Conservation (phyloP, 257 asterid species). For the Verbascum thapsus region DNA sequence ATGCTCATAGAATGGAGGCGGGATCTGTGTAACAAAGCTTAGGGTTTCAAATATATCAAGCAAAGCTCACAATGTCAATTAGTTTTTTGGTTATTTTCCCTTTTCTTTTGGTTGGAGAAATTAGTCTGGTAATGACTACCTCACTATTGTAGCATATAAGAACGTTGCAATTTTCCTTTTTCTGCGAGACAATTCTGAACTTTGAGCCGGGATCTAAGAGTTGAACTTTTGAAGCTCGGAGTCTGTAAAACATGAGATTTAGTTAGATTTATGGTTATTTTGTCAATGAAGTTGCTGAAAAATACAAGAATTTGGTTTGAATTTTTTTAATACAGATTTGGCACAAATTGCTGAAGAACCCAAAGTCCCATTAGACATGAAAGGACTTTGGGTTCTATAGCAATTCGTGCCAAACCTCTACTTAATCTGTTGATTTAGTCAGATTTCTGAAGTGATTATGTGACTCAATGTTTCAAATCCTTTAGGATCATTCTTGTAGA, state of each 20-base stretch:
- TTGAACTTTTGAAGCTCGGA: constrained; percentile 37
- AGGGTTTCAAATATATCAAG: constrained; percentile 28
- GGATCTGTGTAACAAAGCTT: constrained; percentile 31
- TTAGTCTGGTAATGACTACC: constrained; percentile 30
- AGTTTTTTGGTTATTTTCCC: background rate
- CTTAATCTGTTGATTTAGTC: too few species aligned
- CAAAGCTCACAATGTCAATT: constrained; percentile 31
- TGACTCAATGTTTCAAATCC: too few species aligned
- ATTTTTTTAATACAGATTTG: too few species aligned
- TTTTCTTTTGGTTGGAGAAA: constrained; percentile 9
- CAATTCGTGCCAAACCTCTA: too few species aligned
- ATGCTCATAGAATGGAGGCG: constrained; percentile 27
- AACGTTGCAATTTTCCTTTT: constrained; percentile 29
- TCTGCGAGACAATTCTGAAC: constrained; percentile 30
- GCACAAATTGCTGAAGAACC: too few species aligned
- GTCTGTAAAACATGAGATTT: constrained; percentile 46
- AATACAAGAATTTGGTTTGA: too few species aligned
- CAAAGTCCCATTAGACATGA: too few species aligned
- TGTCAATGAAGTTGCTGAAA: constrained; percentile 11
- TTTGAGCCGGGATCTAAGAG: constrained; percentile 36
- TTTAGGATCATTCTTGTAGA: too few species aligned
- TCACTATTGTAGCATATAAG: constrained; percentile 57
- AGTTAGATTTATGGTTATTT: constrained; percentile 22
- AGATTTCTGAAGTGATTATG: too few species aligned
- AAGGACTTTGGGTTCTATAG: too few species aligned